Conservation (phyloP, 352 stramenopile species). For the Pythium chondricola region DNA sequence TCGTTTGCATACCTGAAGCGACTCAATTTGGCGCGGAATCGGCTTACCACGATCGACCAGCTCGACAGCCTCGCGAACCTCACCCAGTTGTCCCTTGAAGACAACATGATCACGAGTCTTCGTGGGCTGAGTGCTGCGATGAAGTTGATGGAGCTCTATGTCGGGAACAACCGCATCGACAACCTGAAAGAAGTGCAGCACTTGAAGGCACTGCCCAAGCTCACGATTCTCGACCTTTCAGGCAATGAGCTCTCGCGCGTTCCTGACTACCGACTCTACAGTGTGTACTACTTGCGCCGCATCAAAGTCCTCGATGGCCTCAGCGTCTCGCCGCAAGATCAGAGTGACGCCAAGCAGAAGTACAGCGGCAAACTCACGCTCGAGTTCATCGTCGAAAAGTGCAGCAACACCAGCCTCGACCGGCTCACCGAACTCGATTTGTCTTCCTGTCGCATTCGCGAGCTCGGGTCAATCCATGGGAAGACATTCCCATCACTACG, state of each 20-base stretch:
- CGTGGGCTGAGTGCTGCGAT: slow-evolving; percentile 43
- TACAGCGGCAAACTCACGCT: slow-evolving; percentile 84
- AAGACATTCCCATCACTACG: slow-evolving; percentile 57
- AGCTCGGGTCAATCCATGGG: slow-evolving; percentile 48
- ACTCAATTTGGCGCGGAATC: slow-evolving; percentile 76
- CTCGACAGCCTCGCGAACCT: slow-evolving; percentile 59
- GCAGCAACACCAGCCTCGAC: slow-evolving; percentile 37
- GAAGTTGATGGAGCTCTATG: slow-evolving; percentile 85
- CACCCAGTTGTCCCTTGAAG: slow-evolving; percentile 75
- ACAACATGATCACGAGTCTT: slow-evolving; percentile 77
- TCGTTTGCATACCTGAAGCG: slow-evolving; percentile 55
- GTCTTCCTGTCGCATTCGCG: slow-evolving; percentile 66
- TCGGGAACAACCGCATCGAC: slow-evolving; percentile 82
- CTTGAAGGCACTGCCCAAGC: slow-evolving; percentile 70
- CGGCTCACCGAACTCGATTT: slow-evolving; percentile 68
- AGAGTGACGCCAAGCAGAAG: slow-evolving; percentile 80
- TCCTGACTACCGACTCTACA: slow-evolving; percentile 72
- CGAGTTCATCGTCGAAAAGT: slow-evolving; percentile 83
- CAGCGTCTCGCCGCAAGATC: slow-evolving; percentile 65
- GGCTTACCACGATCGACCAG: slow-evolving; percentile 51
- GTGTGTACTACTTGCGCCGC: slow-evolving; percentile 68
- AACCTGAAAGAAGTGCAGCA: slow-evolving; percentile 75
- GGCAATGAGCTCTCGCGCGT: slow-evolving; percentile 70
- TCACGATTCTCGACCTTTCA: slow-evolving; percentile 82
- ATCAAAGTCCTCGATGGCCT: slow-evolving; percentile 82